Base-by-base conservation (phyloP, 345 rosid genomes). In the Streptanthus diversifolius region DNA sequence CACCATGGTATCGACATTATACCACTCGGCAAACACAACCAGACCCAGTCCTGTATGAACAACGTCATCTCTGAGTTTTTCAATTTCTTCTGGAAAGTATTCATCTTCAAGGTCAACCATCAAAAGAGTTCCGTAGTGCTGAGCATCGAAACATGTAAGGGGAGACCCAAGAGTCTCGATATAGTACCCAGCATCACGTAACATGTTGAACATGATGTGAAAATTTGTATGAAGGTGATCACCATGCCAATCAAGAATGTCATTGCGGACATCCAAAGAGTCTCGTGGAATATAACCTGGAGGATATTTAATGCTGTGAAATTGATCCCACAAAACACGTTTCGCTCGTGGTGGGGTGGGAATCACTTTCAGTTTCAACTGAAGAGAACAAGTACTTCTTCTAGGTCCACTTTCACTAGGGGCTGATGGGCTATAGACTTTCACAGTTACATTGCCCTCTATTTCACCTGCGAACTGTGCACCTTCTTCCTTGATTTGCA, bases 401-500 rank as follows among this genome's bases (percentile, higher is more conserved):
- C 87, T 80, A 75, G 61, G 81, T 68, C 60, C 63, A 71, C 73
- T 89, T 78, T 93, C 91, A 48, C 93, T 95, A 65, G 64, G 86
- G 68, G 83, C 85, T 40, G 97, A 78, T 84, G 98, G 97, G 67
- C 97, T 91, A 70, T 77, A 83, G 32, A 91, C 69, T 47, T 47
- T 85, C 71, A 89, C 75, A 58, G 87, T 93, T 32, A 93, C 85
- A 73, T 91, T 89, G 12, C 98, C 98, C 75, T 86, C 90, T 61
- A 93, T 91, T 78, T 81, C 86, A 53, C 98, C 98, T 37, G 87
- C 53, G 77, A 85, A 93, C 68, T 82, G 90, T 2, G 87, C 84
- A 76, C 97, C 98, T 84, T 93, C 98, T 81, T 93, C 98, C 85
- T 89, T 85, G 72, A 93, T 89, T 85, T 93, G 98, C 96, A 93